phyloP scores from a whole-genome alignment of 208 protist genomes.

The Entamoeba moshkovskii region DNA sequence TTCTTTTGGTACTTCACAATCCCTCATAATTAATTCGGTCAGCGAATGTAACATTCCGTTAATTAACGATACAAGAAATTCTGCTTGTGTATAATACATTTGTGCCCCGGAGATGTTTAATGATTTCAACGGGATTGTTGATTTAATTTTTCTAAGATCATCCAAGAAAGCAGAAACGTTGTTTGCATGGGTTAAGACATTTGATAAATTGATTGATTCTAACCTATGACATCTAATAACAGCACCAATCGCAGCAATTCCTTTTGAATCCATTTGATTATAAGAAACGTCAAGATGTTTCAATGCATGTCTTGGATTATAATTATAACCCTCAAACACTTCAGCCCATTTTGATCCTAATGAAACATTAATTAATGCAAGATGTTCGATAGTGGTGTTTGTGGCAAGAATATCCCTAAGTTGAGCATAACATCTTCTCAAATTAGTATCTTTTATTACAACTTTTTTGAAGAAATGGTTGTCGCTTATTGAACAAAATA shows the following conservation, averaged over 20 bases:
- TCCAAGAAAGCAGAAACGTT: neutral
- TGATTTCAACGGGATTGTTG: neutral
- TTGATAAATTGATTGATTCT: neutral
- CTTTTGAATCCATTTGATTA: neutral
- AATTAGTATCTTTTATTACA: neutral
- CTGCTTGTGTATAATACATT: neutral
- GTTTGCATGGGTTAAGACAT: neutral
- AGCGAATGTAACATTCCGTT: neutral
- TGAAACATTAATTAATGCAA: neutral
- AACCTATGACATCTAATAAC: neutral
- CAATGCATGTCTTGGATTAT: neutral
- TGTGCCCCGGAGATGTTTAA: neutral
- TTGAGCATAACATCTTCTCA: neutral
- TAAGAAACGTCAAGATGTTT: neutral
- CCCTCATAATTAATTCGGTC: neutral
- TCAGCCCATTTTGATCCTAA: neutral
- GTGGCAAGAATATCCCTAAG: neutral
- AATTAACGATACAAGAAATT: neutral
- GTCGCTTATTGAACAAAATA: neutral
- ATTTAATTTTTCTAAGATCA: neutral
- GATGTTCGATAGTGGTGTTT: neutral
- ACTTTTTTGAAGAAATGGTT: neutral
- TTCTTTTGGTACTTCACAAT: neutral
- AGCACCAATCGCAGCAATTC: neutral
- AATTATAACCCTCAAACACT: neutral